These are phyloP conservation scores for Volutella citrinella DNA, from an alignment of 2,329 filamentous ascomycete species.

Conservation along the genomic window DNA sequence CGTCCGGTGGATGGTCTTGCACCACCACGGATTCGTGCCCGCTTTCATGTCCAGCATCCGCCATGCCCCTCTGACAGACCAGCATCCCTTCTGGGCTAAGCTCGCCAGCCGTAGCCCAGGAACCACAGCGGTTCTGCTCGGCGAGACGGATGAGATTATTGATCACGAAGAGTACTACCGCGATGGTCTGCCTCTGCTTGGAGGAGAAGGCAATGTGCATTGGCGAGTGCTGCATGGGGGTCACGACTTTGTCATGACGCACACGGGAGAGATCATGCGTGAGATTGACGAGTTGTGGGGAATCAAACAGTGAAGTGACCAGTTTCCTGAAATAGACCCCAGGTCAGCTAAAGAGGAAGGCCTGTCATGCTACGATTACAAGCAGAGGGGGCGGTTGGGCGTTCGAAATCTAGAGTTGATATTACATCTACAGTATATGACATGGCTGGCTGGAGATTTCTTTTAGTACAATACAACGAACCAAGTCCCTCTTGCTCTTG, in stretches of 20 bases:
- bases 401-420: too few relatives aligned
- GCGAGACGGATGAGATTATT: conserved; percentile 50
- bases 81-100: conserved; percentile 48
- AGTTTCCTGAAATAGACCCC: too few relatives aligned
- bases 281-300: conserved; percentile 49
- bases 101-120: conserved; percentile 41
- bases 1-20: conserved; percentile 56
- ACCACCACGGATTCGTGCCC: conserved; percentile 57
- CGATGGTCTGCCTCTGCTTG: conserved; percentile 49
- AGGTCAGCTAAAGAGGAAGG: too few relatives aligned
- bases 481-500: too few relatives aligned
- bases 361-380: too few relatives aligned
- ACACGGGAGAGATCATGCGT: conserved; percentile 40
- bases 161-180: conserved; percentile 45
- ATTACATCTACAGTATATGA: too few relatives aligned
- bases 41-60: conserved; percentile 59
- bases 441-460: too few relatives aligned
- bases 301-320: conserved; percentile 13
- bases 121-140: conserved; percentile 52
- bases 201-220: conserved; percentile 45
- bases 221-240: conserved; percentile 52
- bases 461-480: too few relatives aligned
- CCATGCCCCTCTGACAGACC: conserved; percentile 50
- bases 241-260: conserved; percentile 64
- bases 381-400: too few relatives aligned